Evolutionary conservation across 306 rosid species (phyloP).

Genomic region (Vicia faba): DNA sequence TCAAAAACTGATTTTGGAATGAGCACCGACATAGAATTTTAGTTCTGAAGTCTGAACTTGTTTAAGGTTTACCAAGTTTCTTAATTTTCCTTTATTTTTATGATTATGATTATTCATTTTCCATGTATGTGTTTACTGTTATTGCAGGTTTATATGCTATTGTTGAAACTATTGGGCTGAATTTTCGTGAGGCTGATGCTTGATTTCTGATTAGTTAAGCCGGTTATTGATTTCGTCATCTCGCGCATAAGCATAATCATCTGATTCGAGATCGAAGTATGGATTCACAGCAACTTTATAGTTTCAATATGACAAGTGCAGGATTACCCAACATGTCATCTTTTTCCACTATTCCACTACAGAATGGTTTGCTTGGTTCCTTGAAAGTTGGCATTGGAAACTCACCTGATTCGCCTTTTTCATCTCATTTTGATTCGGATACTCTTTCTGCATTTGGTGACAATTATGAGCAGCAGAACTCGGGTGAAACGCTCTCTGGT

Average conservation of each 20-base stretch:
- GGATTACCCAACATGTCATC: conserved; percentile 59
- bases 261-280: conserved; percentile 57
- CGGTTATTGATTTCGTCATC: neutral
- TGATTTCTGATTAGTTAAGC: conserved; percentile 23
- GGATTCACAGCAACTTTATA: conserved; percentile 74
- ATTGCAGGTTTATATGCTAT: conserved; percentile 47
- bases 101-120: neutral
- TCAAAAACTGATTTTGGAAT: neutral
- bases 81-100: neutral
- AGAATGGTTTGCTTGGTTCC: conserved; percentile 58
- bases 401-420: conserved; percentile 70
- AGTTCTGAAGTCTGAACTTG: neutral
- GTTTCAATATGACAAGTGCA: conserved; percentile 55
- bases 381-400: conserved; percentile 62
- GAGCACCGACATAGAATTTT: neutral
- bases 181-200: conserved; percentile 19
- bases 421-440: conserved; percentile 63
- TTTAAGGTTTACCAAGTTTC: neutral
- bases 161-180: conserved; percentile 25
- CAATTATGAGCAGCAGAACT: conserved; percentile 61
- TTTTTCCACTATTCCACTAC: conserved; percentile 56
- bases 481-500: conserved; percentile 65
- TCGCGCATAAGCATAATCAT: conserved; percentile 16
- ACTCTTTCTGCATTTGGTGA: conserved; percentile 58
- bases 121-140: conserved; percentile 30